Conservation (phyloP, 805 yeast species). For the Teunomyces cretensis region DNA sequence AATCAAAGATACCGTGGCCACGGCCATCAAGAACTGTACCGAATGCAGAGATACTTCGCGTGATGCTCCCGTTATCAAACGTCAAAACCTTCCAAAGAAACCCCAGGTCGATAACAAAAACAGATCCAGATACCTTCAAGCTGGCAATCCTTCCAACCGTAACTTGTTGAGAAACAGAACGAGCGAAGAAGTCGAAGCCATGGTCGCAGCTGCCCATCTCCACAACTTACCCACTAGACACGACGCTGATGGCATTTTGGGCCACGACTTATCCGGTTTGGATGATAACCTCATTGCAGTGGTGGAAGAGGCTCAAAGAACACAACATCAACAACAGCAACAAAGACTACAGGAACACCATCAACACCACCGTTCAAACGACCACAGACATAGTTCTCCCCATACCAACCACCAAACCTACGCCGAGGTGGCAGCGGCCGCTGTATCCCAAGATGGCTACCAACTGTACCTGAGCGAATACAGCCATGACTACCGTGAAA, state of each 20-base stretch:
- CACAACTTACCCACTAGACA: constrained; percentile 23
- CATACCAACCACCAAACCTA: constrained; percentile 18
- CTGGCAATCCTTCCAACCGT: constrained; percentile 14
- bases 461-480: constrained; percentile 17
- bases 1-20: constrained; percentile 82
- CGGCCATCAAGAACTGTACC: constrained; percentile 71
- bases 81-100: constrained; percentile 18
- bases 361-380: constrained; percentile 6
- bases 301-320: constrained; percentile 56
- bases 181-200: constrained; percentile 32
- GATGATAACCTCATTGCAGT: constrained; percentile 56
- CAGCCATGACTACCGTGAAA: constrained; percentile 11
- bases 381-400: too few relatives aligned
- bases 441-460: constrained; percentile 20
- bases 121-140: constrained; percentile 1
- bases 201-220: constrained; percentile 30
- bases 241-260: constrained; percentile 31
- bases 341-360: constrained; percentile 6
- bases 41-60: constrained; percentile 60
- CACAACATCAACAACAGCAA: constrained; percentile 25
- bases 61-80: constrained; percentile 16
- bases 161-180: constrained; percentile 16
- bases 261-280: constrained; percentile 42
- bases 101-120: constrained; percentile 5
- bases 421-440: constrained; percentile 38